phyloP scores from a whole-genome alignment of 345 rosid genomes.

The Murraya paniculata region DNA sequence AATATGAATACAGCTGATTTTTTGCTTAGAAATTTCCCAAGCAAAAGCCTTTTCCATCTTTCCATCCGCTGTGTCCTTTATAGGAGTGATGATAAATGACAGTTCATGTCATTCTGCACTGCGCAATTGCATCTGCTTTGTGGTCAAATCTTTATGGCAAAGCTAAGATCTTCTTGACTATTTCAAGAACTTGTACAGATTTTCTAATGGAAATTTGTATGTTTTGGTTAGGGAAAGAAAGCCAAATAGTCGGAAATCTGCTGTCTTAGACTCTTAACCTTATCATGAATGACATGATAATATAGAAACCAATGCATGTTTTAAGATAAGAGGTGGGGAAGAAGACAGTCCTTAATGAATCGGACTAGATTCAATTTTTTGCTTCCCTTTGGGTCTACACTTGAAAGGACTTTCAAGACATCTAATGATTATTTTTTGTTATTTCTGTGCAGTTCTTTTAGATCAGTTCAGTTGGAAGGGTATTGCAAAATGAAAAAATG shows the following conservation, averaged over 20 bases:
- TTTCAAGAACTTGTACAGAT: neutral
- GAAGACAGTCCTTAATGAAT: no score
- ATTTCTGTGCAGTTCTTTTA: no score
- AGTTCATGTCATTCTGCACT: neutral
- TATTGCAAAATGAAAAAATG: no score
- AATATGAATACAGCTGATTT: neutral
- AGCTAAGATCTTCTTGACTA: neutral
- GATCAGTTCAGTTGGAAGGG: no score
- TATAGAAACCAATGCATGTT: no score
- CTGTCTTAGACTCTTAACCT: no score
- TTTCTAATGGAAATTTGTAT: neutral
- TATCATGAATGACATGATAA: no score
- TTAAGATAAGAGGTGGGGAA: no score
- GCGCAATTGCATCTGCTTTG: neutral
- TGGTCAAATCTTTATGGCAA: neutral
- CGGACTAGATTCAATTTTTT: no score
- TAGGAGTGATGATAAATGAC: neutral
- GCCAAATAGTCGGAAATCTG: neutral
- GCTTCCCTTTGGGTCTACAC: no score
- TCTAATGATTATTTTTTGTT: no score
- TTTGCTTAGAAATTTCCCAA: neutral
- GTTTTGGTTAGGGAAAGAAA: neutral
- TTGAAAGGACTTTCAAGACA: no score
- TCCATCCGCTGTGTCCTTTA: neutral
- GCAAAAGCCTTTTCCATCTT: neutral